Base-by-base conservation (phyloP, 805 yeast genomes). In the Myxozyma nipponensis region DNA sequence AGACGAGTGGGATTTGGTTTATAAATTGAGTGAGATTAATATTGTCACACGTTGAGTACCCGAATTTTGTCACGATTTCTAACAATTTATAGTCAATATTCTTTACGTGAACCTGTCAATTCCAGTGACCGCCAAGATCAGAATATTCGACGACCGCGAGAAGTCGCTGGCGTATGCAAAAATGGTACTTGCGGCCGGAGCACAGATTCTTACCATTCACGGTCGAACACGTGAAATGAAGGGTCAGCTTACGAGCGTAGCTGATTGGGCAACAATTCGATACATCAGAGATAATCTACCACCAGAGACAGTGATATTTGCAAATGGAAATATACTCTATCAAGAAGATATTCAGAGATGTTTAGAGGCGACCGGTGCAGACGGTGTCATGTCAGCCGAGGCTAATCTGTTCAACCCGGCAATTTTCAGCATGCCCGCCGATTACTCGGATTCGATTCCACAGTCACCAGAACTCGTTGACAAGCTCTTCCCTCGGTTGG, bases 211-310 rank as follows among this genome's bases (percentile, higher is more conserved):
- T 35, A 89, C 97, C 1, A 85, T 93, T 6, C 99, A 93, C 67
- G 98, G 98, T 1, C 78, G 98, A 61, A 84, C 97, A 1, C 77
- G 99, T 57, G 98, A 91, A 50, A 91, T 89, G 95, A 93, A 93
- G 68, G 99, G 98, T 4, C 98, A 91, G 66, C 78, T 79, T 52
- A 91, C 98, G 0, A 98, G 98, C 0, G 70, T 93, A 44, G 98
- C 99, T 1, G 90, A 93, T 69, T 91, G 98, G 98, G 76, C 79
- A 26, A 75, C 83, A 24, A 76, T 93, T 52, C 78, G 74, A 58
- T 87, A 80, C 63, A 64, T 93, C 37, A 73, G 93, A 50, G 95
- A 89, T 25, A 83, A 86, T 57, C 71, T 93, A 42, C 76, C 75
- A 10, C 85, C 91, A 0, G 93, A 82, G 42, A 88, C 91, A 1